Conservation (phyloP, 2,329 filamentous ascomycete species). For the Metarhizium brunneum region DNA sequence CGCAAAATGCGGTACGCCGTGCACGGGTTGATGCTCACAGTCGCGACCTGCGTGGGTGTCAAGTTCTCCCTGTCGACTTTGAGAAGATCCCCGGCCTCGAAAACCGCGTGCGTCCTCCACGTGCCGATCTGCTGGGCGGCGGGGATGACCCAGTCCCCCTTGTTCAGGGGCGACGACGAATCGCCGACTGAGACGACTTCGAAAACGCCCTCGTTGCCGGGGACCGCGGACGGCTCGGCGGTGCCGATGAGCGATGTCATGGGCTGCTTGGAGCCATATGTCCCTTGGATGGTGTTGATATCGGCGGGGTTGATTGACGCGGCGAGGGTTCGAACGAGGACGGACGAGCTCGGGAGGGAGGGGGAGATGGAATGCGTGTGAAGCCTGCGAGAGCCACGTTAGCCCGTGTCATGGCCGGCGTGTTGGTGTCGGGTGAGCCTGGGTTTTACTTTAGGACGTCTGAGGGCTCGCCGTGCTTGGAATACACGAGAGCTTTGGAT, state of each 20-base stretch:
- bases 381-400: constrained; percentile 32
- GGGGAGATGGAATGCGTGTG: constrained; percentile 73
- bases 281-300: constrained; percentile 95
- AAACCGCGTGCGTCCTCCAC: constrained; percentile 84
- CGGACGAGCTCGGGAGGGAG: constrained; percentile 49
- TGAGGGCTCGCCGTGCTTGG: constrained; percentile 63
- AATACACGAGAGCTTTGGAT: constrained; percentile 72
- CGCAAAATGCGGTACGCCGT: constrained; percentile 90
- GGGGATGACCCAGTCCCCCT: constrained; percentile 93
- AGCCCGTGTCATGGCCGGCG: neutral
- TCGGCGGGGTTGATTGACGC: constrained; percentile 94
- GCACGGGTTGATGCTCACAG: constrained; percentile 85
- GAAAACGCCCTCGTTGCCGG: constrained; percentile 88
- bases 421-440: neutral
- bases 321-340: constrained; percentile 81
- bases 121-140: constrained; percentile 77
- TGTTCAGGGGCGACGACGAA: constrained; percentile 41
- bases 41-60: constrained; percentile 70
- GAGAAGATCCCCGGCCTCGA: constrained; percentile 47
- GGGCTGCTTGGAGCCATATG: constrained; percentile 77
- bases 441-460: constrained; percentile 52
- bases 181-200: constrained; percentile 69
- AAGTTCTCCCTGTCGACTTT: constrained; percentile 64
- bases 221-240: constrained; percentile 62
- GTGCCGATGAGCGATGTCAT: constrained; percentile 74